A percentile compares a stretch with the other conserved stretches of the same genome.
Conservation (phyloP, 805 yeast genomes). For the Candida vartiovaarae region DNA sequence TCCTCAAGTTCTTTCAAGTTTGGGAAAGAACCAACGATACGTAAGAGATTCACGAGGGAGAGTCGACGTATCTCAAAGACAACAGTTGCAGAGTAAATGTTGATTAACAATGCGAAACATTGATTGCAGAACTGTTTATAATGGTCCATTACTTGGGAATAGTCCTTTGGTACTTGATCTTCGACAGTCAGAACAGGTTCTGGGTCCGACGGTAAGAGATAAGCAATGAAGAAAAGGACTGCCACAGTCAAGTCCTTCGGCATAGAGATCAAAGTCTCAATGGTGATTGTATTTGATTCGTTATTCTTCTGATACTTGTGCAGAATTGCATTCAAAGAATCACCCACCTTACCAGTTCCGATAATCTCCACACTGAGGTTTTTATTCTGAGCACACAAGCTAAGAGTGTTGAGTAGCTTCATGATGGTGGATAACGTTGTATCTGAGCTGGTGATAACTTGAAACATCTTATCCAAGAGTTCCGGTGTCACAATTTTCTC, state of each 20-base stretch:
- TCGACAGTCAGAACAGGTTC: conserved; percentile 21
- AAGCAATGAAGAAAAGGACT: conserved; percentile 47
- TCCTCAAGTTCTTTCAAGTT: conserved; percentile 26
- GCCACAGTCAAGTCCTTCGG: conserved; percentile 59
- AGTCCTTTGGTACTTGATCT: conserved; percentile 17
- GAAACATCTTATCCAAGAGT: conserved; percentile 28
- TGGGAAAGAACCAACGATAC: conserved; percentile 40
- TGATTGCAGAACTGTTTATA: conserved; percentile 34
- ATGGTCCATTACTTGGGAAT: conserved; percentile 20
- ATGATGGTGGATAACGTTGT: conserved; percentile 25
- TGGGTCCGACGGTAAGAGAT: conserved; percentile 45
- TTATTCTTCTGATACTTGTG: conserved; percentile 38
- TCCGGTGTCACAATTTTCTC: conserved; percentile 35
- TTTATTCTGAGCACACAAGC: conserved; percentile 34
- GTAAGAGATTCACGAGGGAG: conserved; percentile 44
- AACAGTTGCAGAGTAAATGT: conserved; percentile 66
- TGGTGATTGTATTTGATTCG: conserved; percentile 31
- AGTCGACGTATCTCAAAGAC: conserved; percentile 57
- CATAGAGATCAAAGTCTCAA: conserved; percentile 66
- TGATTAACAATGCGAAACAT: conserved; percentile 47
- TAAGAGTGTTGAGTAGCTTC: conserved; percentile 33
- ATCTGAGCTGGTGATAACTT: conserved; percentile 24
- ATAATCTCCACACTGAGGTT: conserved; percentile 39
- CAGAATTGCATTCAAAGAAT: conserved; percentile 41
- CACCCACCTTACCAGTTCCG: conserved; percentile 40